Conservation (phyloP, 2,329 filamentous ascomycete species). For the Kalmusia sp. region DNA sequence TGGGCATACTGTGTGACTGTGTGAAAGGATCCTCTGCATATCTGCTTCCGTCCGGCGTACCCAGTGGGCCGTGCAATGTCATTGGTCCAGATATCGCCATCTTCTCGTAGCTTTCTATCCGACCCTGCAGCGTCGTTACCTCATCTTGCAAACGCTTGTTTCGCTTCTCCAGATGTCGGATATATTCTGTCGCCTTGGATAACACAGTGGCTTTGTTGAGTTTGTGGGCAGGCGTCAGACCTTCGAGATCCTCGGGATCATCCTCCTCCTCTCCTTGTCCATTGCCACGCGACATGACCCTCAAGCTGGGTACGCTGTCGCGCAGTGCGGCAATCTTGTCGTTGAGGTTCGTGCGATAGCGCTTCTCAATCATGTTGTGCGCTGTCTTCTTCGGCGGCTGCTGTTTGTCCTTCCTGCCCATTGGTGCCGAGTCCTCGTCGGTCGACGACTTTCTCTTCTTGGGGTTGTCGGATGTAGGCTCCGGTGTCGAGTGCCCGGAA, state of each 20-base stretch:
- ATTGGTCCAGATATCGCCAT: slow-evolving; percentile 66
- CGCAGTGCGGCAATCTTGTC: slow-evolving; percentile 94
- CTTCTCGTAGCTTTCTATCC: slow-evolving; percentile 71
- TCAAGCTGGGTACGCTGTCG: slow-evolving; percentile 89
- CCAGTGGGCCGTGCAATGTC: slow-evolving; percentile 40
- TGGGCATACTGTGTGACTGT: slow-evolving; percentile 29
- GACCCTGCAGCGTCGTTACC: slow-evolving; percentile 77
- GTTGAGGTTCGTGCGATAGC: slow-evolving; percentile 94
- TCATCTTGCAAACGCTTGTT: slow-evolving; percentile 84
- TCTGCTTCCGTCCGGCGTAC: slow-evolving; percentile 43
- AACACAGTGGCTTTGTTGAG: slow-evolving; percentile 97
- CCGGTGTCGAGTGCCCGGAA: slow-evolving; percentile 70
- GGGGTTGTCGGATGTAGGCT: slow-evolving; percentile 41
- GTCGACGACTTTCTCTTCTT: slow-evolving; percentile 50
- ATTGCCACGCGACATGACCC: slow-evolving; percentile 73
- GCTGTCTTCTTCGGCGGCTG: slow-evolving; percentile 83
- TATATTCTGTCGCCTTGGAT: slow-evolving; percentile 96
- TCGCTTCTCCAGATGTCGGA: slow-evolving; percentile 88
- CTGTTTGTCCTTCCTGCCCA: slow-evolving; percentile 60
- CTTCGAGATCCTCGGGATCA: slow-evolving; percentile 77
- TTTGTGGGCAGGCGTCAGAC: slow-evolving; percentile 82
- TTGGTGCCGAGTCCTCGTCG: slow-evolving; percentile 63
- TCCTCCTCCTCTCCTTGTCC: slow-evolving; percentile 71
- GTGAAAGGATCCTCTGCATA: slow-evolving; percentile 48
- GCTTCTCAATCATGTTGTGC: slow-evolving; percentile 98